Base-by-base conservation (phyloP, 2,329 filamentous ascomycete species). In the Alternaria consortialis region DNA sequence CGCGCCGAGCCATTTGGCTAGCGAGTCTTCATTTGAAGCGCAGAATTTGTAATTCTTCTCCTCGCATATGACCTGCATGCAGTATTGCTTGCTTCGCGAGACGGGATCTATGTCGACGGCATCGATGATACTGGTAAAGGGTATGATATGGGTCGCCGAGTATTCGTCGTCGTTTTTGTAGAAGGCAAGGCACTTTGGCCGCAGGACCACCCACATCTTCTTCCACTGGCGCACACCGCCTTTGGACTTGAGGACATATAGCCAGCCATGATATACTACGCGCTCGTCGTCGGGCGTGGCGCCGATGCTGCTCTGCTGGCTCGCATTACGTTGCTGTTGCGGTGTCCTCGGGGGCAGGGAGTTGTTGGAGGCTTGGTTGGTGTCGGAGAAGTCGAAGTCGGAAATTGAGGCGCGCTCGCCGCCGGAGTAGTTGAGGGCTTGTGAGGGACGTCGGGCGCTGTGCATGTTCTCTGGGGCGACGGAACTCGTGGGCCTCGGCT, bases 81-180 rank as follows among this genome's bases (percentile, higher is more conserved):
- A 98, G 75, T 91, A 89, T 47, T 85, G 86, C 82, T 97, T 97
- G 69, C 89, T 95, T 73, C 87, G 90, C 72, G 91, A 94, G 64
- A 97, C 82, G 0, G 94, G 90, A 69, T 98, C 93, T 56, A 97
- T 92, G 73, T 98, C 95, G 23, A 97, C 94, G 1, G 92, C 94
- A 69, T 96, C 92, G 71, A 98, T 90, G 54, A 99, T 89, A 56
- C 85, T 88, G 8, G 87, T 84, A 70, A 98, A 87, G 4, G 91
- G 88, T 34, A 97, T 83, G 69, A 99, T 91, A 69, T 93, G 90
- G 63, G 91, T 85, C 0, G 94, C 92, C 12, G 91, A 90, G 78
- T 98, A 98, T 80, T 99, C 95, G 65, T 87, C 83, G 57, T 96
- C 92, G 74, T 96, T 91, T 79, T 97, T 97, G 84, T 99, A 99